These are phyloP conservation scores for Candida sp. DNA, from an alignment of 1,139 yeast genomes.

Conservation along the genomic window DNA sequence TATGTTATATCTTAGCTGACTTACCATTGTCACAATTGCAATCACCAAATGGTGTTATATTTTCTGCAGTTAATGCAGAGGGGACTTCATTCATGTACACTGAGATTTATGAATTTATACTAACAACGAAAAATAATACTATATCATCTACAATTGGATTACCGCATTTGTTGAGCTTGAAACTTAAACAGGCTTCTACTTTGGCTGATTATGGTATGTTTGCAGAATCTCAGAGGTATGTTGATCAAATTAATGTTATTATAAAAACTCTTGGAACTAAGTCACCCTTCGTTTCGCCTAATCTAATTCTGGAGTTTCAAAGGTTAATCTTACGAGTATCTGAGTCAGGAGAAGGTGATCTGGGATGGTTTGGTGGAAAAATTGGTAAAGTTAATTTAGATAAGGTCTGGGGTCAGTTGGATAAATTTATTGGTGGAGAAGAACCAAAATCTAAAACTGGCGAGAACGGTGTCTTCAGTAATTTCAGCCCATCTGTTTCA, in stretches of 20 bases:
- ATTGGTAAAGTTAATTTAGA: slow-evolving; percentile 77
- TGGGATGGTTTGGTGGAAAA: slow-evolving; percentile 61
- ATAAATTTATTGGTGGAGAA: slow-evolving; percentile 91
- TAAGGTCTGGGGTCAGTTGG: slow-evolving; percentile 84
- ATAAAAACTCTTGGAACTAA: slow-evolving; percentile 41
- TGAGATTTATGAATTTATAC: slow-evolving; percentile 69
- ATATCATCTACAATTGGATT: slow-evolving; percentile 27
- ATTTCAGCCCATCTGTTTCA: slow-evolving; percentile 64
- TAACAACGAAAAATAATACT: slow-evolving; percentile 22
- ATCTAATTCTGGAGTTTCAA: slow-evolving; percentile 33
- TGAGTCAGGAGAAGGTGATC: slow-evolving; percentile 37
- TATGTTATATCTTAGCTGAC: slow-evolving; percentile 50
- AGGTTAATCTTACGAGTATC: slow-evolving; percentile 41
- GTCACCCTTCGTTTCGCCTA: slow-evolving; percentile 35
- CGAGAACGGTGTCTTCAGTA: slow-evolving; percentile 66
- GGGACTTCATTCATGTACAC: slow-evolving; percentile 40
- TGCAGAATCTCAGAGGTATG: slow-evolving; percentile 56
- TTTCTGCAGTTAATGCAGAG: slow-evolving; percentile 21
- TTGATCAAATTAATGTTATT: slow-evolving; percentile 47
- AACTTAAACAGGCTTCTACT: slow-evolving; percentile 58
- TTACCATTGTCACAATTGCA: slow-evolving; percentile 35
- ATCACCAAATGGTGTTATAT: slow-evolving; percentile 20
- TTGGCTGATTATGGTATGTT: slow-evolving; percentile 62
- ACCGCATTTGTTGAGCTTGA: slow-evolving; percentile 54
- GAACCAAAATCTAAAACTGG: slow-evolving; percentile 35